Base-by-base conservation (phyloP, 2,329 filamentous ascomycete genomes). In the Penicillium thymicola region DNA sequence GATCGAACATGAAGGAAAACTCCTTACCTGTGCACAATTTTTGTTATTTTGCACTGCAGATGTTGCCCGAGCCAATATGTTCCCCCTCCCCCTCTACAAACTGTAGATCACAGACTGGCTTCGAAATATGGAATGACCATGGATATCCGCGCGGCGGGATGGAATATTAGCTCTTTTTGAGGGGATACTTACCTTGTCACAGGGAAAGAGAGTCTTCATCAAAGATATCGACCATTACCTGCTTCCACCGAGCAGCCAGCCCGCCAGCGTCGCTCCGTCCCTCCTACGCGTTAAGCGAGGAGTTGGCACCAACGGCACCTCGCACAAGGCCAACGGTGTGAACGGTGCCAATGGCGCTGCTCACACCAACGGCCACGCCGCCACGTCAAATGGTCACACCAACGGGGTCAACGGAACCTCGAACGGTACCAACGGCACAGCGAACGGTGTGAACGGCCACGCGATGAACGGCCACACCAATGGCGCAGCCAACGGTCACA, bases 191-290 rank as follows among this genome's bases (percentile, higher is more conserved):
- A 81, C 75, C 70, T 64, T 70, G 67, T 48, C 70, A 65, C 60
- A 95, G 89, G 89, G 87, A 68, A 96, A 96, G 79, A 89, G 93
- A 66, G 79, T 96, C 67, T 97, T 97, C 79, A 94, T 99, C 83
- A 99, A 99, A 76, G 94, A 97, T 75, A 99, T 97, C 79, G 88
- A 89, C 54, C 89, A 97, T 76, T 97, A 97, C 75, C 81, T 97
- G 63, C 81, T 96, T 62, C 89, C 92, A 5, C 90, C 90, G 4
- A 79, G 89, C 61, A 81, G 82, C 45, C 83, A 88, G 67, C 80
- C 83, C 14, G 84, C 90, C 49, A 80, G 79, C 47, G 85, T 94
- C 58, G 92, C 90, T 10, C 89, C 89, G 2, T 96, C 91, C n/a
- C 81, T 97, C 49, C 70, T 76, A 49, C 75, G 76, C 66, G 78